These are phyloP conservation scores for Stylosanthes scabra DNA, from an alignment of 331 rosid genomes.

Conservation along the genomic window DNA sequence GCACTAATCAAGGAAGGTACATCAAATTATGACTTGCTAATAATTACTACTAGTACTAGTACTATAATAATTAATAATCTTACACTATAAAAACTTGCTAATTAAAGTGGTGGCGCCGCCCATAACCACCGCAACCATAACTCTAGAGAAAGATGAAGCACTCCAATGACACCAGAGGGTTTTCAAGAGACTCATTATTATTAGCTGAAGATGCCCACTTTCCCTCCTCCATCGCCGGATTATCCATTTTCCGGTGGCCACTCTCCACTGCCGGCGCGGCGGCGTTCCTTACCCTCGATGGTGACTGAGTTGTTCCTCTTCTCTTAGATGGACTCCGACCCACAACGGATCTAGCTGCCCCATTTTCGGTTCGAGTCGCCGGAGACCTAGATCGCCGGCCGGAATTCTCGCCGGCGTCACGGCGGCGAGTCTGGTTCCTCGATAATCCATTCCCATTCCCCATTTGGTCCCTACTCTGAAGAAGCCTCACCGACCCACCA, in stretches of 20 bases:
- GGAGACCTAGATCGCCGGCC: constrained; percentile 80
- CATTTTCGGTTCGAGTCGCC: constrained; percentile 50
- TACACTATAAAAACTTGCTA: not conserved
- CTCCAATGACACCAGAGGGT: constrained; percentile 91
- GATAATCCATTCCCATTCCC: constrained; percentile 42
- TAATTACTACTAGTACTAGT: not conserved
- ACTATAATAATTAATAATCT: not conserved
- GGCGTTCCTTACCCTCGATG: constrained; percentile 46
- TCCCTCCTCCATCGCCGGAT: constrained; percentile 41
- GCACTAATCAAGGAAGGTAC: constrained; percentile 21
- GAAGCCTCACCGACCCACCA: constrained; percentile 52
- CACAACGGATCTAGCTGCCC: constrained; percentile 46
- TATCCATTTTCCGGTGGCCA: constrained; percentile 43
- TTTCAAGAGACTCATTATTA: constrained; percentile 76
- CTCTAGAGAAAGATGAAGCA: constrained; percentile 84
- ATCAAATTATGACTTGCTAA: constrained; percentile 10
- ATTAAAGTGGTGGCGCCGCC: not conserved
- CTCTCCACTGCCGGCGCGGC: constrained; percentile 36
- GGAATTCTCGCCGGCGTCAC: constrained; percentile 61
- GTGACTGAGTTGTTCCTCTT: constrained; percentile 62
- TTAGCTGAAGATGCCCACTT: constrained; percentile 50
- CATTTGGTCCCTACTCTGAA: constrained; percentile 56
- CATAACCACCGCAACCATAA: constrained; percentile 1
- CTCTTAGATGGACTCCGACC: constrained; percentile 78
- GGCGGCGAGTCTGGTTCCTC: constrained; percentile 45